Percentiles rank a stretch among this genome's conserved stretches.
Conservation (phyloP, 192 early-diverging fungal species). For the Entomortierella chlamydospora region DNA sequence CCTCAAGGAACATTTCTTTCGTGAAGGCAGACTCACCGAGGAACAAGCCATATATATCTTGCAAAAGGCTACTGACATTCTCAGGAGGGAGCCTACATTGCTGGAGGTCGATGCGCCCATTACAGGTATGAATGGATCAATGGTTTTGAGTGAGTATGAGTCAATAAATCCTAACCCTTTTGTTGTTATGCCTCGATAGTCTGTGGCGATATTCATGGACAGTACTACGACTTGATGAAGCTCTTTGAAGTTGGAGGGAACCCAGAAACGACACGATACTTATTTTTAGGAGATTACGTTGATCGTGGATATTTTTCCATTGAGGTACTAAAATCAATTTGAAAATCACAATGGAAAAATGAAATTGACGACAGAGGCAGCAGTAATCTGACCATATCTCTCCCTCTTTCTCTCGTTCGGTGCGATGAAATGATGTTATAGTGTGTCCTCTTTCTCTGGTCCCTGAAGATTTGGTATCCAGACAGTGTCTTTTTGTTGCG, state of each 20-base stretch:
- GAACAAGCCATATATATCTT: slow-evolving; percentile 91
- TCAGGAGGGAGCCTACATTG: slow-evolving; percentile 84
- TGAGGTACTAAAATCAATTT: slow-evolving; percentile 70
- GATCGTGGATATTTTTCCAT: slow-evolving; percentile 97
- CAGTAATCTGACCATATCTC: background rate
- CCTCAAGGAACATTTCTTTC: slow-evolving; percentile 89
- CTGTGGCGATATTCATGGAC: slow-evolving; percentile 98
- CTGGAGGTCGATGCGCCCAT: slow-evolving; percentile 90
- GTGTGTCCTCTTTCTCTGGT: slow-evolving; percentile 90
- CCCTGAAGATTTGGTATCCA: slow-evolving; percentile 92
- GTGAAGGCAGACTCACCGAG: slow-evolving; percentile 89
- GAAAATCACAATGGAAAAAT: too few species aligned
- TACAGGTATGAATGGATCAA: slow-evolving; percentile 68
- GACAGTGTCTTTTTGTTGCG: slow-evolving; percentile 84
- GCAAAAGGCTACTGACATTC: slow-evolving; percentile 78
- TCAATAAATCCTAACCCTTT: background rate
- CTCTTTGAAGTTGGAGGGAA: slow-evolving; percentile 96
- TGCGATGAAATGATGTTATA: slow-evolving; percentile 37
- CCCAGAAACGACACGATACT: slow-evolving; percentile 86
- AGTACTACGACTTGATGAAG: slow-evolving; percentile 96
- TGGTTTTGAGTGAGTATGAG: too few species aligned
- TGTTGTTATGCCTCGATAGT: slow-evolving; percentile 59
- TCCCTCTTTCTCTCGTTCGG: background rate
- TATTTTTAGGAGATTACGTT: slow-evolving; percentile 96
- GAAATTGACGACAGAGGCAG: background rate